Conservation (phyloP, 2,329 filamentous ascomycete genomes). For the Paramyrothecium roridum region DNA sequence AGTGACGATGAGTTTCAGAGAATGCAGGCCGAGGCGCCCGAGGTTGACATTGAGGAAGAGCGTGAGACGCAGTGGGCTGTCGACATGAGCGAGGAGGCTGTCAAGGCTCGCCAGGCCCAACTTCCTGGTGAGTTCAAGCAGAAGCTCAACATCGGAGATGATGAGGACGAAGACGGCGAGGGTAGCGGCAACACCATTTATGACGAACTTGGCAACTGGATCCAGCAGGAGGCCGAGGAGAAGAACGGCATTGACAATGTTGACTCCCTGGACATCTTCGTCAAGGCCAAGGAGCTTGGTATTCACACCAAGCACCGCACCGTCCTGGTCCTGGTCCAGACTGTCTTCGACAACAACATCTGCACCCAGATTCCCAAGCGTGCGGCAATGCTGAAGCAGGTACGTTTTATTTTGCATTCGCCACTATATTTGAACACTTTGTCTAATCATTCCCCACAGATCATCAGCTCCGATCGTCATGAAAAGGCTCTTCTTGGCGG, state of each 20-base stretch:
- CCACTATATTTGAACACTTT: neutral
- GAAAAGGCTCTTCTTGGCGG: conserved; percentile 95
- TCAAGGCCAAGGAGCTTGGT: conserved; percentile 94
- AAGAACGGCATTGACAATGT: conserved; percentile 76
- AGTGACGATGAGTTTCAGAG: conserved; percentile 93
- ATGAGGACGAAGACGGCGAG: conserved; percentile 78
- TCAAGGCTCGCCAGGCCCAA: conserved; percentile 89
- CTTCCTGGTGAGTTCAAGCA: conserved; percentile 95
- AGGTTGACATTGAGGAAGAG: conserved; percentile 53
- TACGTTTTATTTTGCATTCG: conserved; percentile 31
- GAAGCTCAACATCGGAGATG: conserved; percentile 79
- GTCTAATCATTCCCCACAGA: conserved; percentile 40
- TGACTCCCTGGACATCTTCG: conserved; percentile 85
- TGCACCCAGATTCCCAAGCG: conserved; percentile 82
- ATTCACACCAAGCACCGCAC: conserved; percentile 95
- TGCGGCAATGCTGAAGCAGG: conserved; percentile 83
- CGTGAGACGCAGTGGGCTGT: conserved; percentile 94
- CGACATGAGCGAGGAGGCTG: conserved; percentile 92
- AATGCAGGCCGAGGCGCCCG: conserved; percentile 61
- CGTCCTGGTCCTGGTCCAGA: conserved; percentile 86
- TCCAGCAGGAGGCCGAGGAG: conserved; percentile 68
- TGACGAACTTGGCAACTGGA: conserved; percentile 91
- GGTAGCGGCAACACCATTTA: conserved; percentile 73
- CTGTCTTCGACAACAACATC: conserved; percentile 89
- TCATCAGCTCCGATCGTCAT: conserved; percentile 87